Evolutionary conservation across 2,329 filamentous ascomycete genomes (phyloP).

Genomic region (Chlorencoelia australis): DNA sequence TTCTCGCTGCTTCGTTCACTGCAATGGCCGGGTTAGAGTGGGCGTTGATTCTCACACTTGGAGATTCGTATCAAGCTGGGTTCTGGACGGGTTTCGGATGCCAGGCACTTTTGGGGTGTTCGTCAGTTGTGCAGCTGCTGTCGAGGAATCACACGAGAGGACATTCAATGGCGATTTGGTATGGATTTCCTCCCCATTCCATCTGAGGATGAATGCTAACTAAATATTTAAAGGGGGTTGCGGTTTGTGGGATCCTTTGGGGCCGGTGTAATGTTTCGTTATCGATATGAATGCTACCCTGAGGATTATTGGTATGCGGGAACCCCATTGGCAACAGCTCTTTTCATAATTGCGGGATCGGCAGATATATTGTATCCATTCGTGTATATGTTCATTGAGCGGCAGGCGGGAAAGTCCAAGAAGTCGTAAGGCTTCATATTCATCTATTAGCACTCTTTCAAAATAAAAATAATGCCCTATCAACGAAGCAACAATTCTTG

Average conservation of each 20-base stretch:
- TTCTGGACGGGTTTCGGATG: too few relatives aligned
- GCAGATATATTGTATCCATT: neutral
- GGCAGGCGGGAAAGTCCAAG: neutral
- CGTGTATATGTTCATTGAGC: neutral
- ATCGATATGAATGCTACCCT: neutral
- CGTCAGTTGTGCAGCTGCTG: conserved; percentile 2
- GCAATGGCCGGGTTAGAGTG: too few relatives aligned
- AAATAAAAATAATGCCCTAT: neutral
- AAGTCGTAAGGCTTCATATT: neutral
- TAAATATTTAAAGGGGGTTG: too few relatives aligned
- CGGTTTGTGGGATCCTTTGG: neutral
- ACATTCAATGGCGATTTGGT: neutral
- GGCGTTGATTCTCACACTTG: too few relatives aligned
- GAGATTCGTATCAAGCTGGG: too few relatives aligned
- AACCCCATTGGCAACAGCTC: neutral
- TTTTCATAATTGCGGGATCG: neutral
- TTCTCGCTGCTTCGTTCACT: too few relatives aligned
- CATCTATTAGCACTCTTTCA: neutral
- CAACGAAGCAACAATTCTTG: neutral
- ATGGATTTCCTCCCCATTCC: neutral
- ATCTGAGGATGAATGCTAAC: neutral
- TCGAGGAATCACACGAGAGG: neutral
- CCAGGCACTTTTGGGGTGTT: too few relatives aligned
- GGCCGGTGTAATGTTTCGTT: neutral
- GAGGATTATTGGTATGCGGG: neutral